Conservation (phyloP, 106 monocot genomes). For the Acorus calamus region DNA sequence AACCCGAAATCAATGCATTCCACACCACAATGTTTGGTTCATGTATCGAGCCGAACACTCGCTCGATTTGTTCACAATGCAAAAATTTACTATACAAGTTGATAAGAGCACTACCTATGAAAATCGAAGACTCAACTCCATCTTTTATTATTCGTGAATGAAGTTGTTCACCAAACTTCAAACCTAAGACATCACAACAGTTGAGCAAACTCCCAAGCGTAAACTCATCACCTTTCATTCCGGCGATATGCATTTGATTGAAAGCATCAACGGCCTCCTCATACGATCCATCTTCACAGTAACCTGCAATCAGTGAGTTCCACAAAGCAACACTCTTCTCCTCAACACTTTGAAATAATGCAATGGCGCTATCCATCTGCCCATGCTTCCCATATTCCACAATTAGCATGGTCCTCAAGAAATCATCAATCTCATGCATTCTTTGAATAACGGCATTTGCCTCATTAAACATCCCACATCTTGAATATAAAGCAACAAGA, state of each 20-base stretch:
- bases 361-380: constrained; percentile 9
- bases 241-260: constrained; percentile 19
- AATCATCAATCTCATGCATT: constrained; percentile 38
- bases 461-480: constrained; percentile 26
- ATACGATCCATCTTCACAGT: constrained; percentile 23
- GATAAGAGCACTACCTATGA: constrained; percentile 31
- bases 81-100: constrained; percentile 27
- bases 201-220: constrained; percentile 40
- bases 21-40: constrained; percentile 36
- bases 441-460: constrained; percentile 16
- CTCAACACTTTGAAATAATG: constrained; percentile 24
- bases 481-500: constrained; percentile 37
- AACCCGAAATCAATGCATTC: constrained; percentile 37
- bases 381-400: constrained; percentile 53
- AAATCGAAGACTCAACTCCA: constrained; percentile 23
- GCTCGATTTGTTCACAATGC: constrained; percentile 19
- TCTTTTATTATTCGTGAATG: constrained; percentile 24
- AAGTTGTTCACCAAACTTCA: constrained; percentile 28
- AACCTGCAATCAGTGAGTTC: constrained; percentile 43
- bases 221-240: constrained; percentile 24
- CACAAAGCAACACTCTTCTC: constrained; percentile 31
- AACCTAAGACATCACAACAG: constrained; percentile 13
- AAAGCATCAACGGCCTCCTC: constrained; percentile 23
- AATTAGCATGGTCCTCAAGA: constrained; percentile 36
- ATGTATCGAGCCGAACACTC: constrained; percentile 16